Percentiles rank a stretch among this genome's conserved stretches.
Conservation (phyloP, 2,329 filamentous ascomycete genomes). For the Neurospora crassa region DNA sequence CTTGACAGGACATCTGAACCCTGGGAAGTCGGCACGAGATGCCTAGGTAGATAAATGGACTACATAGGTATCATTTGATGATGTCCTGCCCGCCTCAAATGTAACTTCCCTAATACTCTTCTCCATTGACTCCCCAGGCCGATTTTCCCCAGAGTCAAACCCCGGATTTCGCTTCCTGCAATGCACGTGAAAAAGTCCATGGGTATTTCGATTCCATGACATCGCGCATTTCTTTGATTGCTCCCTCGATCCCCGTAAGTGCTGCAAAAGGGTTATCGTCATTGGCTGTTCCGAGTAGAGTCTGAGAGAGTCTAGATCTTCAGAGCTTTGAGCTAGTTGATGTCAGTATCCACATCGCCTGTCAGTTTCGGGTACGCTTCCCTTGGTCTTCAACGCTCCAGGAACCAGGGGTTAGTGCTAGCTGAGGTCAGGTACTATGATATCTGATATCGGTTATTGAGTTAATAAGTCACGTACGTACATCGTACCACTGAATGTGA, state of each 20-base stretch:
- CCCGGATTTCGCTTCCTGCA: background rate
- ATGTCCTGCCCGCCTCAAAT: too few relatives aligned
- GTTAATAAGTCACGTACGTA: too few relatives aligned
- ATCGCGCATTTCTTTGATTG: background rate
- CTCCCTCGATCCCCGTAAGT: background rate
- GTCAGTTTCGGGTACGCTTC: background rate
- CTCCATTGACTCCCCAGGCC: background rate
- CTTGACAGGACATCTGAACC: too few relatives aligned
- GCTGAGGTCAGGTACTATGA: background rate
- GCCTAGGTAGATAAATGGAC: too few relatives aligned
- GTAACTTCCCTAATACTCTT: background rate
- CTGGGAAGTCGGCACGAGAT: too few relatives aligned
- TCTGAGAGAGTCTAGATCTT: background rate
- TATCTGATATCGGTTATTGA: background rate
- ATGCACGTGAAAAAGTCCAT: background rate
- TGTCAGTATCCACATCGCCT: background rate
- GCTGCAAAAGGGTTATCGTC: background rate
- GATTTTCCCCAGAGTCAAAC: background rate
- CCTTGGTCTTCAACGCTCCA: background rate
- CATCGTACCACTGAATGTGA: too few relatives aligned
- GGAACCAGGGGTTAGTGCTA: background rate
- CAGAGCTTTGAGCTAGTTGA: background rate
- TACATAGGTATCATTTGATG: too few relatives aligned
- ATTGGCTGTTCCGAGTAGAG: background rate
- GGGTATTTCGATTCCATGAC: background rate